Base-by-base conservation (phyloP, 805 yeast genomes). In the Barnettozyma siamensis region DNA sequence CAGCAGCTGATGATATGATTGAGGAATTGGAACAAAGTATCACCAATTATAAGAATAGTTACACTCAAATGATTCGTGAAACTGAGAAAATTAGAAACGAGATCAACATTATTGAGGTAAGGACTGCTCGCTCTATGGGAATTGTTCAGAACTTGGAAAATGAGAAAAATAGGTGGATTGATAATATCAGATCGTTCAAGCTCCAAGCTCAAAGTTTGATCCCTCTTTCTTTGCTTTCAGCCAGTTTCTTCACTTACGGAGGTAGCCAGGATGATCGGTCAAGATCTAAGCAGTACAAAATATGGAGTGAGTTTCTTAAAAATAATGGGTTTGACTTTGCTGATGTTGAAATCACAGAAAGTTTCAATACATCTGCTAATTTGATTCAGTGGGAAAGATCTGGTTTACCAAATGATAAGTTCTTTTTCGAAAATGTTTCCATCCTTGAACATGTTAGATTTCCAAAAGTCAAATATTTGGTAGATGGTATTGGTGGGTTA, bases 1-100 rank as follows among this genome's bases (percentile, higher is more conserved):
- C 71, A 19, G 96, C 95, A 0, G 80, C 88, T 28, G 79, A 79
- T 32, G 83, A 85, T 40, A 86, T 89, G 95, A 81, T 89, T 24
- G 57, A 50, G 0, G 97, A 89, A 51, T 64, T 88, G 19, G 80
- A 83, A 48, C 67, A 60, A 9, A 79, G 82, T 42, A 87, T 91
- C 42, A 88, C 78, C 33, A 51, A 53, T 1, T 86, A 80, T 45
- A 87, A 88, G 49, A 68, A 65, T 7, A 72, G 70, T 8, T 91
- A 91, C 57, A 84, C 93, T 33, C 65, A 62, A 12, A 63, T 83
- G n/a, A 87, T 91, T 26, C 67, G 95, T 44, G 89, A 86, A 29
- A 72, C 86, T 1, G 96, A 91, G 56, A 63, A 67, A 26, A 78
- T 88, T 33, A 89, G 85, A 57, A 51, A 66, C 1, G 91, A 87